phyloP scores from a whole-genome alignment of 495 filamentous ascomycete species.

The Bryoglossum gracile region DNA sequence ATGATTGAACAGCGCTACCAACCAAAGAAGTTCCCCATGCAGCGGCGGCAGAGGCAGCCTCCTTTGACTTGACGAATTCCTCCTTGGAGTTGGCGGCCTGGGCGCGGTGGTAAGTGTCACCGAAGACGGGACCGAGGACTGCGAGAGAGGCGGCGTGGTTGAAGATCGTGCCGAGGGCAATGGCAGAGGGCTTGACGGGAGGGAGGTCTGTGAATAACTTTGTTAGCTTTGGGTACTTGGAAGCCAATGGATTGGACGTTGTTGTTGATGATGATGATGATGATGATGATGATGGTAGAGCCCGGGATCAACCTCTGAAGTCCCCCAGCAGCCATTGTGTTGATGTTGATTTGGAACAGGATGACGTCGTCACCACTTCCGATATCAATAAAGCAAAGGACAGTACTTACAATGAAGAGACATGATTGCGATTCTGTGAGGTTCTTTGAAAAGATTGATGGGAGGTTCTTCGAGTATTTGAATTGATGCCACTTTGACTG shows the following conservation, averaged over 20 bases:
- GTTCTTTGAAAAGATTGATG: constrained; percentile 16
- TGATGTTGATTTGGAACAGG: constrained; percentile 3
- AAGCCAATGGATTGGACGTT: too few species aligned
- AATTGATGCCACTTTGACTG: constrained; percentile 17
- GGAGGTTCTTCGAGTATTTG: constrained; percentile 22
- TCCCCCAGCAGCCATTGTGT: neutral
- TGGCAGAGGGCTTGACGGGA: constrained; percentile 94
- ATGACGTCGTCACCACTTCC: constrained; percentile 15
- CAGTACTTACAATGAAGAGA: constrained; percentile 49
- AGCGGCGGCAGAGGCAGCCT: constrained; percentile 77
- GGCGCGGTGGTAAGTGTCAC: constrained; percentile 89
- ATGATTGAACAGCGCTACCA: constrained; percentile 85
- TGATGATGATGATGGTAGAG: neutral
- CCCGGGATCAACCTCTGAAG: neutral
- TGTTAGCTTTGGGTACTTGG: too few species aligned
- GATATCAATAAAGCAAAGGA: neutral
- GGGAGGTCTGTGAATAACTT: constrained; percentile 61
- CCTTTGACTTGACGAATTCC: constrained; percentile 90
- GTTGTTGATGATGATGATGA: too few species aligned
- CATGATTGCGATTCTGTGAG: constrained; percentile 36
- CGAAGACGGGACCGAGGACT: constrained; percentile 84
- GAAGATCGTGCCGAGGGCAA: constrained; percentile 91
- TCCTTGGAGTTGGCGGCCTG: constrained; percentile 90
- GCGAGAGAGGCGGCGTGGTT: constrained; percentile 78
- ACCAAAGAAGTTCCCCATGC: constrained; percentile 86